Base-by-base conservation (phyloP, 495 filamentous ascomycete species). In the Xylaria palmicola region DNA sequence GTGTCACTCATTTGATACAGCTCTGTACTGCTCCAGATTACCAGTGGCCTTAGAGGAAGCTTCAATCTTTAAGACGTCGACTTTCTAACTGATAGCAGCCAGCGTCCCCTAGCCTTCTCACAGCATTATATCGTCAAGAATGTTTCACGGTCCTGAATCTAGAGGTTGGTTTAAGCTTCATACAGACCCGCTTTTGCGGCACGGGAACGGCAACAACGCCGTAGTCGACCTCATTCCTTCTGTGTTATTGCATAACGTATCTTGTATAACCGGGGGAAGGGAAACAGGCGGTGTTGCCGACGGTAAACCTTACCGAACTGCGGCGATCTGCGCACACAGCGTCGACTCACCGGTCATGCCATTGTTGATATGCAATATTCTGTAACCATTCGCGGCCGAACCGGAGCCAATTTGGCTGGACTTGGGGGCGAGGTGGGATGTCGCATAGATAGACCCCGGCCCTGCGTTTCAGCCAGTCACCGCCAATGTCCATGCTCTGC, bases 401-500 rank as follows among this genome's bases (percentile, higher is more conserved):
- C 39, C 53, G 34, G 20, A n/a, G 37, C 51, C 22, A 56, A 32
- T 56, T 44, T 43, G 10, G 17, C 41, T 44, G 41, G 17, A 22
- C 17, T 22, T 19, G 17, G 3, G 41, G n/a, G 19, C 41, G 17
- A 44, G 19, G 17, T 19, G 4, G 41, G 27, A 34, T 17, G 26
- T 24, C 30, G 50, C 50, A 7, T 32, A 56, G 39, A 37, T 56
- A 20, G 37, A 26, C 22, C 57, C 37, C 52, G 48, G 19, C 19
- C 45, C 41, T 52, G 57, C 47, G 57, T 60, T 30, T 60, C 47
- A 60, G 57, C 57, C 57, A 52, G 57, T 52, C n/a, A 39, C 37
- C 12, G 57, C 39, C 47, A 59, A 52, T 30, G 36, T 44, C 34
- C 22, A 36, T 36, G 29, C 27, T 56, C 22, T 45, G 17, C 36